Base-by-base conservation (phyloP, 2,329 filamentous ascomycete species). In the Calonectria pseudoreteaudii region DNA sequence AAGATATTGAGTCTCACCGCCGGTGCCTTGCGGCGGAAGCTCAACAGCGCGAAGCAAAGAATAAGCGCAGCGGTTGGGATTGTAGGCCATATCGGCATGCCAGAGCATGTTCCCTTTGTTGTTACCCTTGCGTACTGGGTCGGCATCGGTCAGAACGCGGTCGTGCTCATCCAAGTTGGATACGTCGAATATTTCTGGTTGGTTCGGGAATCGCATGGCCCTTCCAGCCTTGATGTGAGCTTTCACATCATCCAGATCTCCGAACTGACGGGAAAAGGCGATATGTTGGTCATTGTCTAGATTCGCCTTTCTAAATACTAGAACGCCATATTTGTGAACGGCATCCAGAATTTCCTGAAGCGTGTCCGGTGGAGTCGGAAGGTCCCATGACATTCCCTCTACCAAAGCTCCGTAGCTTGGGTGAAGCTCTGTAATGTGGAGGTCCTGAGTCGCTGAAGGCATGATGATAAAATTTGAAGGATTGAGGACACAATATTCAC, bases 151-250 rank as follows among this genome's bases (percentile, higher is more conserved):
- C 2, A 70, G 16, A 14, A 70, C 56, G 1, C 26, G 38, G 13
- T 26, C 68, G 11, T 70, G 20, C n/a, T 70, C 56, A 26, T 70
- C 68, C 7, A 70, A 26, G 18, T 70, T 70, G 16, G 68, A 70
- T 6, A 70, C 68, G 28, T 70, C 68, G 30, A 70, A 70, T 26
- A 70, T 70, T 31, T 70, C 68, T 2, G 68, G 68, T 31, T 70
- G 68, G 9, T 70, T 47, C 0, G 68, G 68, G 20, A 70, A 70
- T 6, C 68, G 38, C 68, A 70, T 70, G 7, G 58, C 56, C 20
- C 68, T 44, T 2, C 68, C 68, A 6, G 68, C 68, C 13, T 65
- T 64, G 56, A 70, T 70, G 20, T 70, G 68, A 18, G 68, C 68
- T 20, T 70, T 70, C 18, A 70, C 68, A 16, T 70, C 68, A 26